Conservation (phyloP, 2,329 filamentous ascomycete genomes). For the Alternaria dauci region DNA sequence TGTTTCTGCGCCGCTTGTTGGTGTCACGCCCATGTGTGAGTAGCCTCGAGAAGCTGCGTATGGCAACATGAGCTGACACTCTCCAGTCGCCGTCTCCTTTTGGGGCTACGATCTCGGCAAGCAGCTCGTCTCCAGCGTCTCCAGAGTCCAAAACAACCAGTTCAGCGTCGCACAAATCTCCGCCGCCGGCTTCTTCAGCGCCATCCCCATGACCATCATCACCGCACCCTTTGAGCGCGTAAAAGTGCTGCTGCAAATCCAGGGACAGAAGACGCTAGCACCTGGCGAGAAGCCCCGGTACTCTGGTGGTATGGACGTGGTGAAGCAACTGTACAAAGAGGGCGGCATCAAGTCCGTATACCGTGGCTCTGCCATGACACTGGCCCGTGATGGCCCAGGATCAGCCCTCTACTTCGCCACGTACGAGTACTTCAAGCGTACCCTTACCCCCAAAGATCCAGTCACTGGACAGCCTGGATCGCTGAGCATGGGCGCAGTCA, state of each 20-base stretch:
- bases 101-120: conserved; percentile 97
- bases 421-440: conserved; percentile 94
- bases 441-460: conserved; percentile 82
- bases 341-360: conserved; percentile 92
- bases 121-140: conserved; percentile 76
- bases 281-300: conserved; percentile 95
- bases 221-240: conserved; percentile 99
- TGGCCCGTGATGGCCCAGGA: conserved; percentile 92
- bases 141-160: conserved; percentile 71
- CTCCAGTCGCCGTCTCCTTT: conserved; percentile 70
- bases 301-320: conserved; percentile 85
- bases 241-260: conserved; percentile 97
- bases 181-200: conserved; percentile 90
- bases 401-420: conserved; percentile 96
- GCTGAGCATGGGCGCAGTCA: conserved; percentile 82
- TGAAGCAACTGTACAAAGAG: conserved; percentile 89
- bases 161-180: conserved; percentile 88
- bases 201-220: conserved; percentile 96
- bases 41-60: conserved; percentile 31
- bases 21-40: conserved; percentile 99
- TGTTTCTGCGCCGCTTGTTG: conserved; percentile 91
- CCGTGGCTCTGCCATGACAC: conserved; percentile 86
- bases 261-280: conserved; percentile 84
- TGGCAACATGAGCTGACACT: conserved; percentile 11
- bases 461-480: conserved; percentile 75